Base-by-base conservation (phyloP, 768 basidiomycete species). In the Chiua virens region DNA sequence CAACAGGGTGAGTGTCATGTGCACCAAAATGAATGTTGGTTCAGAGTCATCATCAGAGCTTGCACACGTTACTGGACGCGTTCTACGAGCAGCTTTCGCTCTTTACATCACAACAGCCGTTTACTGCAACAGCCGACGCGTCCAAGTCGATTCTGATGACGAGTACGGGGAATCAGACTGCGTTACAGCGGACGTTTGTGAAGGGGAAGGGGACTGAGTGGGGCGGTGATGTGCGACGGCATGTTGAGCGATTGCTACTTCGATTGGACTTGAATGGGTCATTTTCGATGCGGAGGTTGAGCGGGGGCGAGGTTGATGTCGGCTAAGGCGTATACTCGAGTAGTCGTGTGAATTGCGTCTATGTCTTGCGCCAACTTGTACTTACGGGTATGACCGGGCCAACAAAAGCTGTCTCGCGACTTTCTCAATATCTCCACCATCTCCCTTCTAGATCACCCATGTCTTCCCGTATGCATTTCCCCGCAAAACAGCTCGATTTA, bases 261-360 rank as follows among this genome's bases (percentile, higher is more conserved):
- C 80, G 90, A 8, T 71, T 96, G 13, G 93, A 96, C 69, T 89
- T 93, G 65, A 93, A 92, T 59, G 89, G 86, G 13, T 80, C 76
- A 41, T 82, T 89, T 56, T 88, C 88, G 15, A 79, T 74, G 28
- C 74, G 76, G 13, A 68, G 70, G 36, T 66, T 18, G 30, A 56
- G 37, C 6, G 32, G 13, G 34, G 34, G 34, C 34, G 34, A 34
- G 15, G 5, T 34, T 3, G 17, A 17, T 17, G 17, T 17, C 6
- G 15, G 6, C 4, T 34, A 34, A 13, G 2, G 4, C 25, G 8
- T 30, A 30, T 8, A 7, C 28, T 11, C 25, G 25, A n/a, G 5
- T 14, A 30, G 30, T 30, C 34, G 34, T 34, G 34, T 5, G 1
- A 13, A 40, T 42, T 20, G 20, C 9, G 14, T 23, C 8, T 17